Percentiles rank a stretch among this genome's conserved stretches.
Conservation (phyloP, 2,329 filamentous ascomycete species). For the Claviceps citrina region DNA sequence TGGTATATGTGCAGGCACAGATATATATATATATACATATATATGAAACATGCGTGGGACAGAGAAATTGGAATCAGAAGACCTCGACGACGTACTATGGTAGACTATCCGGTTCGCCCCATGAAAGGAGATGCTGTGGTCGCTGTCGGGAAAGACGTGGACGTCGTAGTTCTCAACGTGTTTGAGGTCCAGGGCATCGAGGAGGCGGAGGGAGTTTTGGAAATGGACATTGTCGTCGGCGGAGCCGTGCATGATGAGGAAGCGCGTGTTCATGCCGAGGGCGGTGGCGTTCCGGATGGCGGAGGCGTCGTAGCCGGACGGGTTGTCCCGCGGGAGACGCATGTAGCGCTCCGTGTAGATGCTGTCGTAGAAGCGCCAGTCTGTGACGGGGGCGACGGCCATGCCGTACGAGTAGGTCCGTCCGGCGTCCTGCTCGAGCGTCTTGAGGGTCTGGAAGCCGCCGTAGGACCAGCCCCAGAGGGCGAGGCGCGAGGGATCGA, state of each 20-base stretch:
- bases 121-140: conserved; percentile 91
- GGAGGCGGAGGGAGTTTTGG: conserved; percentile 76
- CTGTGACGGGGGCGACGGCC: conserved; percentile 95
- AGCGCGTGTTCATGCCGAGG: conserved; percentile 62
- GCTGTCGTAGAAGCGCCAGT: conserved; percentile 91
- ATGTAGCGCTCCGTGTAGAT: conserved; percentile 96
- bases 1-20: too few species aligned
- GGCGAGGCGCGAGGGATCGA: conserved; percentile 67
- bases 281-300: conserved; percentile 61
- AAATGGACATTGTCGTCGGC: conserved; percentile 96
- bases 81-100: conserved; percentile 59
- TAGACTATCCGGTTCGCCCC: conserved; percentile 85
- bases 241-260: conserved; percentile 91
- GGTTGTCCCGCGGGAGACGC: conserved; percentile 79
- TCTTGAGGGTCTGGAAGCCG: conserved; percentile 89
- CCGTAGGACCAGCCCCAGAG: conserved; percentile 99
- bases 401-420: conserved; percentile 90
- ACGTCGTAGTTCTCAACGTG: conserved; percentile 89
- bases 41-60: too few species aligned
- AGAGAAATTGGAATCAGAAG: too few species aligned
- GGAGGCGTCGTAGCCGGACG: conserved; percentile 57
- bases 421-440: conserved; percentile 78
- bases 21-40: too few species aligned
- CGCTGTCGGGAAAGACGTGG: conserved; percentile 89
- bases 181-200: conserved; percentile 72